Percentiles rank a stretch among this genome's conserved stretches.
Conservation (phyloP, 352 stramenopile genomes). For the Detonula confervacea region DNA sequence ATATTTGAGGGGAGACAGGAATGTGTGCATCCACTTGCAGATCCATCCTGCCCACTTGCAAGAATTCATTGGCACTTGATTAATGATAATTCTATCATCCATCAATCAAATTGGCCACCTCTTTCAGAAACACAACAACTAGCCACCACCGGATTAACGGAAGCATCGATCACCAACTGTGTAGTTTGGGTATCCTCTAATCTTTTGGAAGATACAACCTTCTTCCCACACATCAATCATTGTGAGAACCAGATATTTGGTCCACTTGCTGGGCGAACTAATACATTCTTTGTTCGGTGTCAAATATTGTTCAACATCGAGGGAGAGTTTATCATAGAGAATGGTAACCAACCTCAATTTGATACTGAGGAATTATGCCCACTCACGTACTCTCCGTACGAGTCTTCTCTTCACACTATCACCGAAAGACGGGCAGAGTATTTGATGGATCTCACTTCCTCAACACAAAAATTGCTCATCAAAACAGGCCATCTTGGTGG, state of each 20-base stretch:
- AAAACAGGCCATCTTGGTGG: background rate
- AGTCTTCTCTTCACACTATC: background rate
- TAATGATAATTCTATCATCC: background rate
- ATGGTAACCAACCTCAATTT: background rate
- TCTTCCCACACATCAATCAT: no score
- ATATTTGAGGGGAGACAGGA: background rate
- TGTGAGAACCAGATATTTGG: background rate
- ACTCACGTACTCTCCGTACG: background rate
- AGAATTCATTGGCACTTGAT: background rate
- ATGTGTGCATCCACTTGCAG: background rate
- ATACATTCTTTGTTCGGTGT: background rate
- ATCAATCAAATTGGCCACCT: background rate
- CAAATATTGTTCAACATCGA: background rate
- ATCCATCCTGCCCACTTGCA: background rate
- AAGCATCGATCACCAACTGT: background rate
- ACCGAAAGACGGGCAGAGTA: background rate
- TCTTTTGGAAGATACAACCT: background rate
- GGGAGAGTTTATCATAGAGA: no score
- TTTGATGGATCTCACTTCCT: background rate
- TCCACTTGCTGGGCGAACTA: background rate
- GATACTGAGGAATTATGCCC: background rate
- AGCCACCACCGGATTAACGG: background rate
- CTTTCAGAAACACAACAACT: background rate
- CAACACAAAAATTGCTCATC: background rate
- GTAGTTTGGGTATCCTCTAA: background rate